A percentile compares a stretch with the other conserved stretches of the same genome.
These are phyloP conservation scores for Chrysosporium queenslandicum DNA, from an alignment of 2,329 filamentous ascomycete species.

Conservation along the genomic window DNA sequence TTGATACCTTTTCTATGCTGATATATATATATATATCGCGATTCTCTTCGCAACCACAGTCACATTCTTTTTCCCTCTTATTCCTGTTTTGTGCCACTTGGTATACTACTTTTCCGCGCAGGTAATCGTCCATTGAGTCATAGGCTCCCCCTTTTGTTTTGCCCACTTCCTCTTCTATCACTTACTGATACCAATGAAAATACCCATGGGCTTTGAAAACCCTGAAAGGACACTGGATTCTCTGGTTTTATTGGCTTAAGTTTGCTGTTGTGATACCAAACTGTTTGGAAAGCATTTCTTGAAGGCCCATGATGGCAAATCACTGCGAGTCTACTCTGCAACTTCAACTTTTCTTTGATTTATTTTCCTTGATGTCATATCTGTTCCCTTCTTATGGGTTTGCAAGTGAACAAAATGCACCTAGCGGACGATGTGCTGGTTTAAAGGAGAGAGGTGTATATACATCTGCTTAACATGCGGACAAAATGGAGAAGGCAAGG, in stretches of 20 bases:
- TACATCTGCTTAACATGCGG: too few relatives aligned
- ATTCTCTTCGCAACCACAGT: not conserved
- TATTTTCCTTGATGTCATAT: too few relatives aligned
- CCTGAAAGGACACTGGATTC: not conserved
- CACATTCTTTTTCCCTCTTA: too few relatives aligned
- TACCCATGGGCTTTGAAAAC: not conserved
- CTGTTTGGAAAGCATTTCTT: not conserved
- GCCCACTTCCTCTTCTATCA: not conserved
- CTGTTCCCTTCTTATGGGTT: too few relatives aligned
- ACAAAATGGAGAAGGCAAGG: not conserved
- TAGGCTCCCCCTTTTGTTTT: not conserved
- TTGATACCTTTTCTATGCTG: slow-evolving; percentile 2
- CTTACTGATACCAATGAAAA: slow-evolving; percentile 4
- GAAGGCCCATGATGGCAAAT: too few relatives aligned
- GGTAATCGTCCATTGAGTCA: too few relatives aligned
- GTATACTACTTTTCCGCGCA: too few relatives aligned
- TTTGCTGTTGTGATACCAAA: not conserved
- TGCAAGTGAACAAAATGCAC: too few relatives aligned
- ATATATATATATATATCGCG: not conserved
- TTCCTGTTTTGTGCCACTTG: too few relatives aligned
- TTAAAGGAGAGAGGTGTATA: not conserved
- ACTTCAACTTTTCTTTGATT: too few relatives aligned
- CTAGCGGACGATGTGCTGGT: not conserved
- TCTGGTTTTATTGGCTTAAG: not conserved
- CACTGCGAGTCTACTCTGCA: too few relatives aligned